Evolutionary conservation across 345 rosid species (phyloP).

Genomic region (Sisymbrium altissimum): DNA sequence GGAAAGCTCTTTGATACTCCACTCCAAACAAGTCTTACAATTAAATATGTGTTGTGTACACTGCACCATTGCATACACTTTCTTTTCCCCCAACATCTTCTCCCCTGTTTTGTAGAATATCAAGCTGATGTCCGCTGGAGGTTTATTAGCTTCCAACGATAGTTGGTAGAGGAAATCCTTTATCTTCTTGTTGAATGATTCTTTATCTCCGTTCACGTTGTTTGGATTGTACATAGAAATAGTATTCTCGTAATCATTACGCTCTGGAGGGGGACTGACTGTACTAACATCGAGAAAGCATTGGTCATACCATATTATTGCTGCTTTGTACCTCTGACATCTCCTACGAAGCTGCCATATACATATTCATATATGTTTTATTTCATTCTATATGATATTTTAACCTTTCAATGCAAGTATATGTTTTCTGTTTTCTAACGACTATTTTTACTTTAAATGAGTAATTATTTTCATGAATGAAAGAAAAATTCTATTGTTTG

Average conservation of each 20-base stretch:
- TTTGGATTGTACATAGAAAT: conserved; percentile 21
- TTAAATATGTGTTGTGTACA: not conserved
- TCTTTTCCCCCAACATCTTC: conserved; percentile 14
- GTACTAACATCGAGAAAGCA: no score
- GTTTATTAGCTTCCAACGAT: conserved; percentile 1
- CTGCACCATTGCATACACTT: conserved; percentile 4
- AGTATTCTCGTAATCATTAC: no score
- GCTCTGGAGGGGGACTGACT: no score
- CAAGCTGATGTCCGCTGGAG: not conserved
- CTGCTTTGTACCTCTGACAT: no score
- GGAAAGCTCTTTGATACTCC: conserved; percentile 25
- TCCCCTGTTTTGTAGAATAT: not conserved
- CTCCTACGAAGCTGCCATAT: no score
- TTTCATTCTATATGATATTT: no score
- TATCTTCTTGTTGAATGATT: conserved; percentile 28
- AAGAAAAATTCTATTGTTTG: no score
- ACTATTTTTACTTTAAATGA: no score
- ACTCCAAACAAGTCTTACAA: not conserved
- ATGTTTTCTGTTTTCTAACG: no score
- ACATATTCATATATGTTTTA: no score
- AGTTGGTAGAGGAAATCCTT: conserved; percentile 35
- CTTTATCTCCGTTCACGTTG: conserved; percentile 17
- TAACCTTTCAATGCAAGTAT: not conserved
- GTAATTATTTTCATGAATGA: no score
- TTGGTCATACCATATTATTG: no score